Percentiles rank a stretch among this genome's conserved stretches.
phyloP scores from a whole-genome alignment of 2,329 filamentous ascomycete genomes.

The Aspergillus viridinutans region DNA sequence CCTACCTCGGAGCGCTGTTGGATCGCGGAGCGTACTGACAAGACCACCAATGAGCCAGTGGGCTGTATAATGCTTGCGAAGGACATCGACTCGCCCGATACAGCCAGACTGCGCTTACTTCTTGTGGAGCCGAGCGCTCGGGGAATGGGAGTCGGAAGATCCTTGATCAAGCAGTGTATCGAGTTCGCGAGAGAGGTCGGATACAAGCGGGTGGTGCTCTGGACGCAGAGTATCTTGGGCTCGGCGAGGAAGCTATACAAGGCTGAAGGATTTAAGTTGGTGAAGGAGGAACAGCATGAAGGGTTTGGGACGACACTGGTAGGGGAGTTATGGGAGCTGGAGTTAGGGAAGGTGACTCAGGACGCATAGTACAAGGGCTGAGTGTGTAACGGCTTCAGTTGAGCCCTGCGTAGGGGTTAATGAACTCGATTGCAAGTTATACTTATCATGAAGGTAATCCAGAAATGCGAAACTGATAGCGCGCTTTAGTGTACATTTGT shows the following conservation, averaged over 20 bases:
- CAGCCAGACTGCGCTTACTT: slow-evolving; percentile 22
- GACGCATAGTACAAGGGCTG: neutral
- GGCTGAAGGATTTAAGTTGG: slow-evolving; percentile 19
- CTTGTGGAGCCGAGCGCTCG: slow-evolving; percentile 22
- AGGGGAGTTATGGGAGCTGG: slow-evolving; percentile 23
- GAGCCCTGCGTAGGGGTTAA: neutral
- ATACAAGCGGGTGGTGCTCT: slow-evolving; percentile 19
- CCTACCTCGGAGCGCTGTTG: slow-evolving; percentile 19
- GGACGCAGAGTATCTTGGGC: slow-evolving; percentile 21
- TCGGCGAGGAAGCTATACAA: slow-evolving; percentile 19
- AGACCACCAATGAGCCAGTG: slow-evolving; percentile 5
- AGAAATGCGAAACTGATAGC: neutral
- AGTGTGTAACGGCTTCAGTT: too few species aligned
- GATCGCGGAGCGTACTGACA: slow-evolving; percentile 20
- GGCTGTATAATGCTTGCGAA: slow-evolving; percentile 24
- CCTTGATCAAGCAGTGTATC: slow-evolving; percentile 16
- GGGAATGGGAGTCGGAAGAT: slow-evolving; percentile 18
- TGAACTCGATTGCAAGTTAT: neutral
- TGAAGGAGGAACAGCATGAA: slow-evolving; percentile 16
- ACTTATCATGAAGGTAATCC: neutral
- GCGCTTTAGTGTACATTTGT: neutral
- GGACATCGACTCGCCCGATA: slow-evolving; percentile 10
- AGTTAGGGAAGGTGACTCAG: neutral
- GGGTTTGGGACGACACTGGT: slow-evolving; percentile 15
- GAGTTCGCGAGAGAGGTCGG: slow-evolving; percentile 19